phyloP scores from a whole-genome alignment of 352 stramenopile genomes.

The Phytophthora citrophthora region DNA sequence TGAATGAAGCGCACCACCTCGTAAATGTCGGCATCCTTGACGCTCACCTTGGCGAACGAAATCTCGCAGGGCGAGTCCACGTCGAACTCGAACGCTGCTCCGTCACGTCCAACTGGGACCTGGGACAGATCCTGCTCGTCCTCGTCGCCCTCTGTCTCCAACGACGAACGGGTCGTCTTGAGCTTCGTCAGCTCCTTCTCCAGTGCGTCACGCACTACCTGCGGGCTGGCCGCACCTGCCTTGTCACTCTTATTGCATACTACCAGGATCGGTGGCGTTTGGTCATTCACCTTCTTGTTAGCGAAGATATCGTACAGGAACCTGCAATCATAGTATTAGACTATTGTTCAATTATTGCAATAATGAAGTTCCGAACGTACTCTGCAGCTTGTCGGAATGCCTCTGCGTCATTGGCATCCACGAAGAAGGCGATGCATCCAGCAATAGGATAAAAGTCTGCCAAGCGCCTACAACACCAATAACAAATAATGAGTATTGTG shows the following conservation, averaged over 20 bases:
- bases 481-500: not conserved
- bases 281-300: conserved; percentile 84
- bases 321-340: conserved; percentile 26
- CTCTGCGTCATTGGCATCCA: conserved; percentile 67
- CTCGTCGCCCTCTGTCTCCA: conserved; percentile 82
- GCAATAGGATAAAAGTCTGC: conserved; percentile 78
- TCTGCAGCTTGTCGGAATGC: conserved; percentile 84
- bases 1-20: conserved; percentile 78
- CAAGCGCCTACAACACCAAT: conserved; percentile 51
- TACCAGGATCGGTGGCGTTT: conserved; percentile 71
- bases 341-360: conserved; percentile 3
- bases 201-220: conserved; percentile 62
- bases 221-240: conserved; percentile 44
- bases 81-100: conserved; percentile 75
- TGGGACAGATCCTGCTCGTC: conserved; percentile 74
- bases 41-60: conserved; percentile 71
- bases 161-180: conserved; percentile 86
- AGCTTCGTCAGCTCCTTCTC: conserved; percentile 88
- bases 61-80: conserved; percentile 85
- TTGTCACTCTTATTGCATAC: conserved; percentile 88
- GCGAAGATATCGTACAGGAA: conserved; percentile 90
- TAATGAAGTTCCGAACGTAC: conserved; percentile 36
- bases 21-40: conserved; percentile 68
- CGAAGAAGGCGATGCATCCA: conserved; percentile 75
- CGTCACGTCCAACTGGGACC: conserved; percentile 82